Conservation (phyloP, 257 asterid species). For the Solanum acaule region DNA sequence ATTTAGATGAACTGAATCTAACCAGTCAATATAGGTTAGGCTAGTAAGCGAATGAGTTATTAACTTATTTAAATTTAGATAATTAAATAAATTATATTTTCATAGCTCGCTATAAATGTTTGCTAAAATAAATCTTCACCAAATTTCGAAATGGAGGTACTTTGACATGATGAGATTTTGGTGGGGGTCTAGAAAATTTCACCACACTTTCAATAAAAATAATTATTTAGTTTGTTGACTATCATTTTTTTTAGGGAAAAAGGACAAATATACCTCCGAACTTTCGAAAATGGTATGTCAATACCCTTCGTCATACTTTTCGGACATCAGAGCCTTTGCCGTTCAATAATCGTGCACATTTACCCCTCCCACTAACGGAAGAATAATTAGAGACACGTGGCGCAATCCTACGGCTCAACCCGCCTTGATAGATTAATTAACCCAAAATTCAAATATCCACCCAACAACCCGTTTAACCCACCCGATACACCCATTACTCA, state of each 20-base stretch:
- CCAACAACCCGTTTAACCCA: no score
- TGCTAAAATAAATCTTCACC: not conserved
- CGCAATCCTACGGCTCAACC: no score
- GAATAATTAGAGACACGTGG: no score
- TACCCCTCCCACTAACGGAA: no score
- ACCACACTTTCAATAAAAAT: not conserved
- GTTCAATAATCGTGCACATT: no score
- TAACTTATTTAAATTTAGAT: not conserved
- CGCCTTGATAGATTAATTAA: no score
- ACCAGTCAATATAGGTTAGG: not conserved
- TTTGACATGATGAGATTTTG: not conserved
- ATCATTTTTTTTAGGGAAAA: not conserved
- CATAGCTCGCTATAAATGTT: not conserved
- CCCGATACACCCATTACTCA: no score
- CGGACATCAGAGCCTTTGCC: no score
- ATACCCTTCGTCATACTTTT: no score
- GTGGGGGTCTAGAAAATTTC: not conserved
- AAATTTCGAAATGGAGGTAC: not conserved
- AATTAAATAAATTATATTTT: not conserved
- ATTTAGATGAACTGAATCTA: not conserved
- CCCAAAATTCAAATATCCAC: no score
- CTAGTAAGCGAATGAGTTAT: not conserved
- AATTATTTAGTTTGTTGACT: not conserved
- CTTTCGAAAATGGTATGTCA: no score
- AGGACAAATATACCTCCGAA: no score